Evolutionary conservation across 805 yeast genomes (phyloP), one percentile per base, ranked within the genome.

Genomic region (Crinitomyces ghanaensis): DNA sequence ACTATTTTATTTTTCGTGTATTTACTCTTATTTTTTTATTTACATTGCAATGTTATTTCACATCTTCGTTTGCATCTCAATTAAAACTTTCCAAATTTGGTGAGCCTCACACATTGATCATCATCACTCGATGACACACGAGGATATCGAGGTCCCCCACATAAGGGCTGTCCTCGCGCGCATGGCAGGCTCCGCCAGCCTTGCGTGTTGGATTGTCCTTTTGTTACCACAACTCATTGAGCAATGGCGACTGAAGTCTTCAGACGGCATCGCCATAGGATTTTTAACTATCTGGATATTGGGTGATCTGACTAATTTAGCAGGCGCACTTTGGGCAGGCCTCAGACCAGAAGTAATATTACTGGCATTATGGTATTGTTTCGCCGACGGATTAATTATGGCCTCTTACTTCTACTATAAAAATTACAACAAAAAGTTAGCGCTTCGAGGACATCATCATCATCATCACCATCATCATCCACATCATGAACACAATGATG

Each of bases 141-240:
- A 25, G 4, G 14, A 12, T 30, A 16, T 6, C 26, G 17, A 28
- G 13, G 28, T 28, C 9, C 33, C 35, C 30, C 50, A 52, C 5
- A 41, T 59, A 43, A 54, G 77, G 34, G 51, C 54, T 20, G 61
- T 65, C 11, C 54, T 72, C 19, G 71, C 83, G 3, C 80, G 81
- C 2, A 57, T 76, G 2, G 66, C 74, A 51, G 88, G 88, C 2
- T 74, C 83, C 8, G 67, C 79, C 6, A 66, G 74, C 20, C 63
- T 80, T 26, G 84, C 88, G 1, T 77, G 88, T 52, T 81, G 86
- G 85, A 66, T 81, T 8, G 85, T 80, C 9, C 56, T 80, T 26
- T 64, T 80, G 37, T 57, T 81, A 43, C 91, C 93, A 1, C 93
- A 80, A 51, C 63, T 80, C 30, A 66, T 80, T 17, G 93, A 80